These are phyloP conservation scores for Diutina rugosa DNA, from an alignment of 1,139 yeast genomes.

Conservation along the genomic window DNA sequence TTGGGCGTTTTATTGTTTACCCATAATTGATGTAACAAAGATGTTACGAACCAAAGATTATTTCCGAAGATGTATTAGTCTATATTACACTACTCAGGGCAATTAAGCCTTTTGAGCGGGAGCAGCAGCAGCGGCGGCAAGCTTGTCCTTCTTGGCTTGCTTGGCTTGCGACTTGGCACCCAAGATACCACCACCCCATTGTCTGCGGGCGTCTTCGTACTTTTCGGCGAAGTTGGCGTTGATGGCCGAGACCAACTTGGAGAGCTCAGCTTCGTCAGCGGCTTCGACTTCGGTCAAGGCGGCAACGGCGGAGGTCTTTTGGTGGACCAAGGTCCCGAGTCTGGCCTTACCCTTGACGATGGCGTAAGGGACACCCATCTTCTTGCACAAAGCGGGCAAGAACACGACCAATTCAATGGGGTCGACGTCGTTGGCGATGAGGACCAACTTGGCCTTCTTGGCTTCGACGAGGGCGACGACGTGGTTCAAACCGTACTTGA, in stretches of 20 bases:
- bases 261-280: conserved; percentile 90
- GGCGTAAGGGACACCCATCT: conserved; percentile 99
- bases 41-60: too few relatives aligned
- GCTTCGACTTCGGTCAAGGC: conserved; percentile 90
- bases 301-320: conserved; percentile 94
- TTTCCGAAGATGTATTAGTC: neutral
- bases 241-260: conserved; percentile 84
- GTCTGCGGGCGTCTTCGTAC: conserved; percentile 91
- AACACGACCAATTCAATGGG: conserved; percentile 94
- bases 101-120: conserved; percentile 1
- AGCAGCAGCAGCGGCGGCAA: conserved; percentile 1
- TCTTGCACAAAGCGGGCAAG: conserved; percentile 97
- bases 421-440: conserved; percentile 97
- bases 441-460: conserved; percentile 94
- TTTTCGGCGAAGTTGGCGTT: conserved; percentile 85
- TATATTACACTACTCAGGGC: neutral
- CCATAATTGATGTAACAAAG: too few relatives aligned
- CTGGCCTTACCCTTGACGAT: conserved; percentile 98
- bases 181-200: conserved; percentile 99
- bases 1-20: too few relatives aligned
- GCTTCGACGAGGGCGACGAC: conserved; percentile 81
- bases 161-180: conserved; percentile 86
- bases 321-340: conserved; percentile 93
- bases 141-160: conserved; percentile 26
- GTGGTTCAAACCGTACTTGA: conserved; percentile 97